Evolutionary conservation across 2,329 filamentous ascomycete species (phyloP), one percentile per base, ranked within the genome.

Genomic region (Trichoderma afroharzianum): DNA sequence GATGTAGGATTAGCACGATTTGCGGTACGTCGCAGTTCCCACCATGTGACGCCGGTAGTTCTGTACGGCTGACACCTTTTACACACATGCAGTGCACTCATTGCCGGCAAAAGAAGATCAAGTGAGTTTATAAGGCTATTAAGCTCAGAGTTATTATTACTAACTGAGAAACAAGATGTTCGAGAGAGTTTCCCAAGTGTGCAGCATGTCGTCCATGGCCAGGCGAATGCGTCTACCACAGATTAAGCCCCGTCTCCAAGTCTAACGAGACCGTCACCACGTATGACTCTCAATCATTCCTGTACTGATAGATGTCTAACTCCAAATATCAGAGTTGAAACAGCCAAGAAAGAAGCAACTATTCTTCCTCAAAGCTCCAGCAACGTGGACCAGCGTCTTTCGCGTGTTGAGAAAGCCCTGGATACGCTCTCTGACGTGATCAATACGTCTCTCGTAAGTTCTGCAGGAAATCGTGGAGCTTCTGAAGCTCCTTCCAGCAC

Each of bases 151-250:
- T 32, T 7, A n/a, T 26, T 9, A 12, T 33, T 33, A 26, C 2
- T 47, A 11, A 53, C n/a, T 26, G 2, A 18, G 12, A 26, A 14
- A 33, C n/a, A n/a, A 64, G 63, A 53, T 64, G 63, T 18, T 64
- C 63, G 12, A 33, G 63, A 36, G 63, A 64, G 7, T 18, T 64
- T 18, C 63, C 63, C 8, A 64, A 64, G 30, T 64, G 63, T 14
- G 63, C 63, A 6, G 63, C 63, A 64, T 64, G 63, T 32, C 63
- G 63, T 53, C 63, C 63, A 24, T 64, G 63, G 63, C 63, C 63
- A 9, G 63, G 63, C 28, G 63, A 64, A 33, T 64, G 63, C 26
- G 18, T 64, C 11, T 64, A 64, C 30, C 63, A 64, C 63, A 21
- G 63, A 50, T 30, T 53, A 33, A 15, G n/a, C 15, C 63, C 63